phyloP scores from a whole-genome alignment of 805 yeast genomes.

The Blastobotrys terrestris region DNA sequence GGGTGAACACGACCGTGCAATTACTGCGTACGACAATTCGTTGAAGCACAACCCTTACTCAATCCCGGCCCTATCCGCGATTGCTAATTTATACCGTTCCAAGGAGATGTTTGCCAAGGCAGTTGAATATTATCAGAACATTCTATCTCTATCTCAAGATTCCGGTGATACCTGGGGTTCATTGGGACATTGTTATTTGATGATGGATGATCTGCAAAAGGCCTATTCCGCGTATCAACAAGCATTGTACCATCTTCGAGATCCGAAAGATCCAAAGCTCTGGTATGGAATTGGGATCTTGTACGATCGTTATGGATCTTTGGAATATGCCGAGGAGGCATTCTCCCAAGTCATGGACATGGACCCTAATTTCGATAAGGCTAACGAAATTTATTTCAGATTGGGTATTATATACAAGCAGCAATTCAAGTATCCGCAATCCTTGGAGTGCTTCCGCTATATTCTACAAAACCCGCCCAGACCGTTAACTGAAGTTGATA shows the following conservation, averaged over 20 bases:
- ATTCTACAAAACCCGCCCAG: slow-evolving; percentile 88
- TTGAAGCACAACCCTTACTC: slow-evolving; percentile 80
- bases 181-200: slow-evolving; percentile 86
- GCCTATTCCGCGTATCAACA: slow-evolving; percentile 97
- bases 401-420: slow-evolving; percentile 95
- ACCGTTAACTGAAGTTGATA: slow-evolving; percentile 93
- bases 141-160: slow-evolving; percentile 72
- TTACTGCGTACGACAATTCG: slow-evolving; percentile 81
- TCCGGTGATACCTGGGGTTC: slow-evolving; percentile 98
- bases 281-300: slow-evolving; percentile 99
- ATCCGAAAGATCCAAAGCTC: slow-evolving; percentile 90
- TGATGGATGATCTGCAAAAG: slow-evolving; percentile 92
- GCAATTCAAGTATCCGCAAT: slow-evolving; percentile 79
- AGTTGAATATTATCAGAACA: slow-evolving; percentile 87
- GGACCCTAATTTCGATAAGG: slow-evolving; percentile 94
- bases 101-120: slow-evolving; percentile 90
- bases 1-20: slow-evolving; percentile 85
- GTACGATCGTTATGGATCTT: slow-evolving; percentile 91
- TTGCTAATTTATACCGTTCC: slow-evolving; percentile 84
- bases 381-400: slow-evolving; percentile 92
- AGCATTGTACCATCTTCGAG: slow-evolving; percentile 82
- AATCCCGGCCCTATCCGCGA: slow-evolving; percentile 73
- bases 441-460: slow-evolving; percentile 91
- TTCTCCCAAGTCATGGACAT: slow-evolving; percentile 91
- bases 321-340: slow-evolving; percentile 98